These are phyloP conservation scores for Candida koratica DNA, from an alignment of 805 yeast genomes.

Conservation along the genomic window DNA sequence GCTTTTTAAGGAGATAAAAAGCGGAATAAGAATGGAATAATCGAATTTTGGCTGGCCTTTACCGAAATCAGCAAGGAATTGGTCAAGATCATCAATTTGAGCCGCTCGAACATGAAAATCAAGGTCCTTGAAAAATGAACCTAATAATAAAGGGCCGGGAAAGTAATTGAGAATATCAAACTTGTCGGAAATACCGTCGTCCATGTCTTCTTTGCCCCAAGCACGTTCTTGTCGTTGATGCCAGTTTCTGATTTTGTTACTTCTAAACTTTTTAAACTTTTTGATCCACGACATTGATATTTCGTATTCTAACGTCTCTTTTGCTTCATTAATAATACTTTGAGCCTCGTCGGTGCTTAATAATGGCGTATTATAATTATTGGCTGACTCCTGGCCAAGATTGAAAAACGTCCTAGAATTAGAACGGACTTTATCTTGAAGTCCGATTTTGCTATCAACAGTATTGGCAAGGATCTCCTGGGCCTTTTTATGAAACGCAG, in stretches of 20 bases:
- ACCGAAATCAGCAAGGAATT: conserved; percentile 33
- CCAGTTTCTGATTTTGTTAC: conserved; percentile 24
- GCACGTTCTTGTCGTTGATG: conserved; percentile 20
- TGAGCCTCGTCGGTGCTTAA: conserved; percentile 25
- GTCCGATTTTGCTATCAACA: conserved; percentile 10
- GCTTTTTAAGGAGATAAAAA: conserved; percentile 44
- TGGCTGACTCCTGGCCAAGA: background rate
- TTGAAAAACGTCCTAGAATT: conserved; percentile 4
- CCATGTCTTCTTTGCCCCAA: conserved; percentile 36
- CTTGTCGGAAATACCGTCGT: conserved; percentile 27
- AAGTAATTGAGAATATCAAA: conserved; percentile 33
- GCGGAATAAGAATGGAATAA: conserved; percentile 55
- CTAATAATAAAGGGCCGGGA: conserved; percentile 32
- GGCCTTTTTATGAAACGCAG: conserved; percentile 31
- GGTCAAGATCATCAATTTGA: conserved; percentile 30
- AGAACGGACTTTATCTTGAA: conserved; percentile 4
- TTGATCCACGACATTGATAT: conserved; percentile 33
- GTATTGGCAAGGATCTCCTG: conserved; percentile 15
- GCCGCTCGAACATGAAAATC: conserved; percentile 29
- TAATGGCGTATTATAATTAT: background rate
- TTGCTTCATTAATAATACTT: conserved; percentile 24
- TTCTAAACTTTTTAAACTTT: conserved; percentile 26
- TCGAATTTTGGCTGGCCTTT: conserved; percentile 51
- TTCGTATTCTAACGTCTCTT: conserved; percentile 22
- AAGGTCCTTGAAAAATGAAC: conserved; percentile 26